A percentile compares a stretch with the other conserved stretches of the same genome.
Evolutionary conservation across 306 rosid species (phyloP).

Genomic region (Ormosia emarginata): DNA sequence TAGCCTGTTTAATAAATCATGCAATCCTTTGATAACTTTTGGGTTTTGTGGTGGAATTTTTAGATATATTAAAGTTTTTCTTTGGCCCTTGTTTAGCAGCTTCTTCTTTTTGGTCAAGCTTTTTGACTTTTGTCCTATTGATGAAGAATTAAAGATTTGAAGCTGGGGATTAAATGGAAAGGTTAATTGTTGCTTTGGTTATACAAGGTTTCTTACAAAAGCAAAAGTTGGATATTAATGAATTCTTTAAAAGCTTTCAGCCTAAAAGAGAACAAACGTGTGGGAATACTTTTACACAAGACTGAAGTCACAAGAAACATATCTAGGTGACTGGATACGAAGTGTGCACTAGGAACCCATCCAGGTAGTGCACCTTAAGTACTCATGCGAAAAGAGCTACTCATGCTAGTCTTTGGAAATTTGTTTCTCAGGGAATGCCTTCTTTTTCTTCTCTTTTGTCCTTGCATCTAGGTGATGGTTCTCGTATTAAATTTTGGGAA

Average conservation of each 20-base stretch:
- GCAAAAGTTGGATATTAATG: neutral
- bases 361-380: too few species aligned
- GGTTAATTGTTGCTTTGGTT: neutral
- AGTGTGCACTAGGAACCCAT: too few species aligned
- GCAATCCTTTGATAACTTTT: neutral
- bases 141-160: neutral
- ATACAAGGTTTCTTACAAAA: neutral
- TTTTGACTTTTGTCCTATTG: neutral
- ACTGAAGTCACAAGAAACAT: neutral
- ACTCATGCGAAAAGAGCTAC: too few species aligned
- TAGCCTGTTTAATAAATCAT: neutral
- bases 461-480: neutral
- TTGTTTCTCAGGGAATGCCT: too few species aligned
- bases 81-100: neutral
- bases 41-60: neutral
- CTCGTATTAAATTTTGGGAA: too few species aligned
- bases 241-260: neutral
- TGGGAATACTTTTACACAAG: neutral
- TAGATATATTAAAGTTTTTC: neutral
- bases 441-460: too few species aligned
- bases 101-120: neutral
- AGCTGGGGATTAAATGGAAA: neutral
- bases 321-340: neutral
- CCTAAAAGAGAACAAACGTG: neutral
- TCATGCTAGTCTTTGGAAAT: too few species aligned